phyloP scores from a whole-genome alignment of 345 rosid genomes.

The Salix purpurea region DNA sequence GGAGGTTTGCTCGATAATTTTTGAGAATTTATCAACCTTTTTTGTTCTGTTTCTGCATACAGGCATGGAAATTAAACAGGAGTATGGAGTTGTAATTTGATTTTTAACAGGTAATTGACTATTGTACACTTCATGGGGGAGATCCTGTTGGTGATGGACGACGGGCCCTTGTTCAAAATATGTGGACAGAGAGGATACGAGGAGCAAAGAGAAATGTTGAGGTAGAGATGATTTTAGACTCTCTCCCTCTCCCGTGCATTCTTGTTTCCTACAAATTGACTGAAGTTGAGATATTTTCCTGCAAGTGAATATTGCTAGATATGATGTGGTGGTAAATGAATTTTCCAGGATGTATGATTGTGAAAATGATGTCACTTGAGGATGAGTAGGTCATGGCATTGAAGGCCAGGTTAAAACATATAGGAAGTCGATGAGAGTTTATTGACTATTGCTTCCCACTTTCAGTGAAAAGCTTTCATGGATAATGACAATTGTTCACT shows the following conservation, averaged over 20 bases:
- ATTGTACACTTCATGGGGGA: slow-evolving; percentile 76
- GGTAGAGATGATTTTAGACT: slow-evolving; percentile 37
- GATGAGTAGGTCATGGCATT: neutral
- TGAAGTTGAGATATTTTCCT: neutral
- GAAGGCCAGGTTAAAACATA: neutral
- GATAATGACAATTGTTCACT: neutral
- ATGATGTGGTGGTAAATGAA: neutral
- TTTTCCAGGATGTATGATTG: neutral
- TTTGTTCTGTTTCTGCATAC: slow-evolving; percentile 1
- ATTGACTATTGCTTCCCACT: neutral
- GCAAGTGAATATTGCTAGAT: neutral
- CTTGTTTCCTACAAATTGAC: neutral
- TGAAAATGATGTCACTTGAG: neutral
- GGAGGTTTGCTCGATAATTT: slow-evolving; percentile 57
- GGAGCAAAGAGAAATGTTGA: slow-evolving; percentile 96
- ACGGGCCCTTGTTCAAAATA: slow-evolving; percentile 80
- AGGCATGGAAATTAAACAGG: neutral
- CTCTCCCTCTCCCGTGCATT: neutral
- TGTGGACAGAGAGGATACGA: slow-evolving; percentile 98
- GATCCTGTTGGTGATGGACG: slow-evolving; percentile 80
- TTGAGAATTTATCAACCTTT: slow-evolving; percentile 6
- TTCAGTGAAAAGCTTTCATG: neutral
- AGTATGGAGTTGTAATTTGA: slow-evolving; percentile 2
- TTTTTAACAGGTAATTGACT: slow-evolving; percentile 74
- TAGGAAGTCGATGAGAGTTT: neutral